A percentile compares a stretch with the other conserved stretches of the same genome.
These are phyloP conservation scores for Podaxis sp. DNA, from an alignment of 768 basidiomycete species.

Conservation along the genomic window DNA sequence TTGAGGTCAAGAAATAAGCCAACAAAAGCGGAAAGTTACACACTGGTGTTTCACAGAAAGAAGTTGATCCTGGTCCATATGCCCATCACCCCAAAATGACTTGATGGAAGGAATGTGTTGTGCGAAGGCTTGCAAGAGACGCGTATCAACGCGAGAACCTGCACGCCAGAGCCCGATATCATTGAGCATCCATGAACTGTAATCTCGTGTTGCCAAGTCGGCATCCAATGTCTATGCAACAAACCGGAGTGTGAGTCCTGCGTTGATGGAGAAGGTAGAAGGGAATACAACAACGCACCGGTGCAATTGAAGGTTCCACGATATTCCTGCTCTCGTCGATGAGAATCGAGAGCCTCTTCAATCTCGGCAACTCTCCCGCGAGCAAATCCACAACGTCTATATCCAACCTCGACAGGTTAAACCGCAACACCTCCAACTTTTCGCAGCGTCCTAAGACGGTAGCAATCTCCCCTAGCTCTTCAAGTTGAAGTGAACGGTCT, in stretches of 20 bases:
- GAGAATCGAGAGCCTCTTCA: constrained; percentile 30
- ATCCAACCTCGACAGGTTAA: constrained; percentile 34
- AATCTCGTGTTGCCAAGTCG: constrained; percentile 27
- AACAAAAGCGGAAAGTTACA: background rate
- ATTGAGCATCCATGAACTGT: constrained; percentile 32
- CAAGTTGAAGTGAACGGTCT: constrained; percentile 36
- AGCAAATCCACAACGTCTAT: constrained; percentile 32
- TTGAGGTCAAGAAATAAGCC: background rate
- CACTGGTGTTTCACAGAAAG: background rate
- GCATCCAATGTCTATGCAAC: constrained; percentile 22
- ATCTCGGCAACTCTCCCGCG: constrained; percentile 26
- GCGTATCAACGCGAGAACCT: constrained; percentile 28
- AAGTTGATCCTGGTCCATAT: constrained; percentile 7
- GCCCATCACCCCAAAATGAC: constrained; percentile 32
- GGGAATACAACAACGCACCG: constrained; percentile 9
- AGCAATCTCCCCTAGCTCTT: constrained; percentile 29
- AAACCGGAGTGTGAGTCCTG: background rate
- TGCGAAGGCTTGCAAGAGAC: constrained; percentile 29
- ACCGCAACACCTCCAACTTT: constrained; percentile 26
- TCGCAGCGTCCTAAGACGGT: constrained; percentile 23
- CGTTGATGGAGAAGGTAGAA: constrained; percentile 7
- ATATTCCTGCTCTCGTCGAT: constrained; percentile 24
- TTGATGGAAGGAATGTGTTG: constrained; percentile 32
- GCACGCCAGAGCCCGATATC: constrained; percentile 37
- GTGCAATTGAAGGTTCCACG: constrained; percentile 12